Percentiles rank a stretch among this genome's conserved stretches.
Evolutionary conservation across 164 flowering plant genomes (phyloP).

Genomic region (Liquidambar formosana): DNA sequence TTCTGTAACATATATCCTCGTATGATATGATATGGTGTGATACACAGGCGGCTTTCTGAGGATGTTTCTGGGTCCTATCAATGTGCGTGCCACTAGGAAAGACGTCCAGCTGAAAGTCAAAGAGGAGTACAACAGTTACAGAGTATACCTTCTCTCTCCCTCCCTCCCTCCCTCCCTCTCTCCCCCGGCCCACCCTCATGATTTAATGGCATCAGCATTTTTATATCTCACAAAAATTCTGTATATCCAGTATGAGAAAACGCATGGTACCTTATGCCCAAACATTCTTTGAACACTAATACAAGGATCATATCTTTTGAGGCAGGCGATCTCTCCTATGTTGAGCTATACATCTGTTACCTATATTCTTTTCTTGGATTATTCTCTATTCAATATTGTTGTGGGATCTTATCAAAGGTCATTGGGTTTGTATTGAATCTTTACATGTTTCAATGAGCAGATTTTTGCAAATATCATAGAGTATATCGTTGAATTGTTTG

Average conservation of each 20-base stretch:
- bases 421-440: not conserved
- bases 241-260: no score
- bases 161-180: not conserved
- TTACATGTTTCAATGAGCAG: not conserved
- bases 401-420: not conserved
- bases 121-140: slow-evolving; percentile 91
- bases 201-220: no score
- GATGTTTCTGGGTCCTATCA: slow-evolving; percentile 95
- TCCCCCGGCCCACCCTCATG: no score
- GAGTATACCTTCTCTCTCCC: slow-evolving; percentile 37
- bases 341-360: no score
- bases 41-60: slow-evolving; percentile 64
- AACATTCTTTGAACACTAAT: no score
- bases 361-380: no score
- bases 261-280: no score
- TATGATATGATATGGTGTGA: not conserved
- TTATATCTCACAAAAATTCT: no score
- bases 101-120: slow-evolving; percentile 89
- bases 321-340: no score
- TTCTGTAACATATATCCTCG: not conserved
- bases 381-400: not conserved
- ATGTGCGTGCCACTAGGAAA: slow-evolving; percentile 80
- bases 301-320: no score
- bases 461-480: not conserved
- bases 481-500: not conserved